Evolutionary conservation across 257 asterid species (phyloP).

Genomic region (Ajuga chamaepitys): DNA sequence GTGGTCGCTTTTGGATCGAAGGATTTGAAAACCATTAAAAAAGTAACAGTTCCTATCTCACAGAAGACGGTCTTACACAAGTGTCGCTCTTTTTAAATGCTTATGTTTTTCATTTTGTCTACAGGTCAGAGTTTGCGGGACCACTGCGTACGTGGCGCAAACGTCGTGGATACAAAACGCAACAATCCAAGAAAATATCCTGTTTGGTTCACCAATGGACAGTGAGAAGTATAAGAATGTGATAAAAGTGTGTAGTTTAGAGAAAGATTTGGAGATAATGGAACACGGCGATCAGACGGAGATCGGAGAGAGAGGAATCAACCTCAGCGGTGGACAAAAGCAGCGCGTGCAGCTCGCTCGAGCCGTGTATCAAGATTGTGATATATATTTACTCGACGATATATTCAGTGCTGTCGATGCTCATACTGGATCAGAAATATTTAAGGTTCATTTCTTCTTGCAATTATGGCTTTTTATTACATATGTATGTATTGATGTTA

Average conservation of each 20-base stretch:
- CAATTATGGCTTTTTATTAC: background rate
- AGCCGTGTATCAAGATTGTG: constrained; percentile 71
- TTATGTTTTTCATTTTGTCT: background rate
- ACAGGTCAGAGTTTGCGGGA: constrained; percentile 67
- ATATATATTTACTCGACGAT: constrained; percentile 67
- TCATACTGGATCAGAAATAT: constrained; percentile 76
- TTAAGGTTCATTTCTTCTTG: constrained; percentile 34
- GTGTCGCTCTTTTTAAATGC: too few species aligned
- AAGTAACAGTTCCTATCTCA: too few species aligned
- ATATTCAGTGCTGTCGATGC: constrained; percentile 92
- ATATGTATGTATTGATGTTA: too few species aligned
- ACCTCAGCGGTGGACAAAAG: constrained; percentile 85
- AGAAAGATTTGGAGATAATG: constrained; percentile 59
- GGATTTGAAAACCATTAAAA: too few species aligned
- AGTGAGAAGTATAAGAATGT: constrained; percentile 39
- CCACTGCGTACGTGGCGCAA: constrained; percentile 69
- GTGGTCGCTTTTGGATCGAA: too few species aligned
- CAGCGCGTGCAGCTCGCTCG: constrained; percentile 77
- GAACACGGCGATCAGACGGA: constrained; percentile 65
- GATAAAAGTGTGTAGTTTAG: constrained; percentile 46
- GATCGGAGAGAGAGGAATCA: constrained; percentile 76
- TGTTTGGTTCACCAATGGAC: constrained; percentile 63
- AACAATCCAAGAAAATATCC: constrained; percentile 59
- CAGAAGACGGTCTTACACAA: too few species aligned
- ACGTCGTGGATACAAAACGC: constrained; percentile 72